A percentile compares a stretch with the other conserved stretches of the same genome.
phyloP scores from a whole-genome alignment of 345 rosid species.

The Syzygium aqueum region DNA sequence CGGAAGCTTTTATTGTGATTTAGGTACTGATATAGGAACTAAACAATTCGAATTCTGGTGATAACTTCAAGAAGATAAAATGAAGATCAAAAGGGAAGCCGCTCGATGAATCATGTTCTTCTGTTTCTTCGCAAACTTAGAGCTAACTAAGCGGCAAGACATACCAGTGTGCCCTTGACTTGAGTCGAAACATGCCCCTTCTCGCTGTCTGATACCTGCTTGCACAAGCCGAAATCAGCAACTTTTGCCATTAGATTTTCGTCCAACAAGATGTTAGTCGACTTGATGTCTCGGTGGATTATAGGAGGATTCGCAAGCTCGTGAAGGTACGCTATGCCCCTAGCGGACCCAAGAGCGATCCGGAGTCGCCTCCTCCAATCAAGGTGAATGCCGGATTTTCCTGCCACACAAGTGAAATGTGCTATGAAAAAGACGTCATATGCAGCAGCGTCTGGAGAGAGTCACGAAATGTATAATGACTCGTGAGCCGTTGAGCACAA shows the following conservation, averaged over 20 bases:
- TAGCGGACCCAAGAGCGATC: slow-evolving; percentile 83
- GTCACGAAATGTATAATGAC: background rate
- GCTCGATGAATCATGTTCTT: background rate
- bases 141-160: background rate
- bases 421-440: background rate
- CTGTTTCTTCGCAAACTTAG: background rate
- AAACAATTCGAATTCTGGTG: background rate
- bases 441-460: background rate
- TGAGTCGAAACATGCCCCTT: slow-evolving; percentile 98
- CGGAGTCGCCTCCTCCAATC: slow-evolving; percentile 92
- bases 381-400: slow-evolving; percentile 48
- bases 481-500: background rate
- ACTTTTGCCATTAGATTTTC: slow-evolving; percentile 80
- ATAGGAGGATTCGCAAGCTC: slow-evolving; percentile 95
- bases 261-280: slow-evolving; percentile 80
- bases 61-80: background rate
- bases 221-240: slow-evolving; percentile 93
- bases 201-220: slow-evolving; percentile 78
- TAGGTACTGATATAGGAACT: background rate
- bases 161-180: slow-evolving; percentile 97
- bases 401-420: slow-evolving; percentile 20
- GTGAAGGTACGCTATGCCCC: slow-evolving; percentile 93
- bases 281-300: slow-evolving; percentile 89
- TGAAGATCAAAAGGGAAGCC: background rate
- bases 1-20: background rate